Evolutionary conservation across 2,329 filamentous ascomycete species (phyloP).

Genomic region (Arthrobotrys pseudoclavata): DNA sequence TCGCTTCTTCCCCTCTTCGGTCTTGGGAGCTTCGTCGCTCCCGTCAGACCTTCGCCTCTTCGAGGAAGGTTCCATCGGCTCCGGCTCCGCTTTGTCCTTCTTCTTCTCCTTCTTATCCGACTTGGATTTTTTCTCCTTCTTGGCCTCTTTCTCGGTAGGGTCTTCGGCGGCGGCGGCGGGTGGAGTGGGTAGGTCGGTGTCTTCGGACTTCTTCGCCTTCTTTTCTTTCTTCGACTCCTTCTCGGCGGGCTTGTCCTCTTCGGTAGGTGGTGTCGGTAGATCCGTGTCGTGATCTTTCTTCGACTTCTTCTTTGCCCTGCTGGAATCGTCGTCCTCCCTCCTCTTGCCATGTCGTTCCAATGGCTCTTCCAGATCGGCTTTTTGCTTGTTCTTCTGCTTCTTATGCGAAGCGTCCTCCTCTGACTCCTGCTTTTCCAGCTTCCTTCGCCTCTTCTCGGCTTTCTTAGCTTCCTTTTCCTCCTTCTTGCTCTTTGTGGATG

Average conservation of each 20-base stretch:
- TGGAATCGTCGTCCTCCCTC: slow-evolving; percentile 32
- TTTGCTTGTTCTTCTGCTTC: slow-evolving; percentile 48
- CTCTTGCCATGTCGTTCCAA: slow-evolving; percentile 29
- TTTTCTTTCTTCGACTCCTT: slow-evolving; percentile 23
- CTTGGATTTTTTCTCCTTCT: slow-evolving; percentile 20
- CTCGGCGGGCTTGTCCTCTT: slow-evolving; percentile 5
- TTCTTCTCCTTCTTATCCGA: slow-evolving; percentile 19
- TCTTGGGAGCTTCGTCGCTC: background rate
- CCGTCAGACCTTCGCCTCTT: slow-evolving; percentile 46
- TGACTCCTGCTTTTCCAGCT: slow-evolving; percentile 6
- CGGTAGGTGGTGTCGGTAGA: background rate
- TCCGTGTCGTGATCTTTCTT: slow-evolving; percentile 19
- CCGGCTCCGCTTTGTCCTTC: slow-evolving; percentile 21
- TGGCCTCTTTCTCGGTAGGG: slow-evolving; percentile 12
- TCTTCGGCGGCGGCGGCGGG: background rate
- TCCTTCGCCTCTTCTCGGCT: slow-evolving; percentile 39
- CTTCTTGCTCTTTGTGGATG: background rate
- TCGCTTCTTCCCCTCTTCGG: slow-evolving; percentile 28
- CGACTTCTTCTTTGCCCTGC: slow-evolving; percentile 30
- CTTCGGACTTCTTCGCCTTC: background rate
- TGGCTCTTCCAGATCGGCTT: slow-evolving; percentile 26
- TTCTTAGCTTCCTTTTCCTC: slow-evolving; percentile 11
- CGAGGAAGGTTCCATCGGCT: slow-evolving; percentile 28
- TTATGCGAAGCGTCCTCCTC: slow-evolving; percentile 33
- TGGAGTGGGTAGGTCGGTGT: background rate